Percentiles rank a stretch among this genome's conserved stretches.
These are phyloP conservation scores for Picea sitchensis DNA, from an alignment of 75 land plant genomes.

Conservation along the genomic window DNA sequence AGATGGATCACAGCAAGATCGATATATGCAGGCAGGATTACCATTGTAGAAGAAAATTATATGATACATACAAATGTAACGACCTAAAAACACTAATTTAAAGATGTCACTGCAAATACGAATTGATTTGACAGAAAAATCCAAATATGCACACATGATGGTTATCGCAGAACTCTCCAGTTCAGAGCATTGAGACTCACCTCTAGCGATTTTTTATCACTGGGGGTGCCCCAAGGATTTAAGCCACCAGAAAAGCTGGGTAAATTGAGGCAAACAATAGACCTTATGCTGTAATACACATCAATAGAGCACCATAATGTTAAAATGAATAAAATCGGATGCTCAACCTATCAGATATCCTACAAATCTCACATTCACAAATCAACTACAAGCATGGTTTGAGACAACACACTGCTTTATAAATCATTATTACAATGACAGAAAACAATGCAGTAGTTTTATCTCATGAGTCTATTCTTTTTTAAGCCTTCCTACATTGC, in stretches of 20 bases:
- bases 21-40: background rate
- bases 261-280: constrained; percentile 83
- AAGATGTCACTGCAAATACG: background rate
- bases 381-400: background rate
- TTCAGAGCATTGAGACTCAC: constrained; percentile 31
- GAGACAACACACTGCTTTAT: background rate
- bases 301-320: background rate
- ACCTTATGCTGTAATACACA: constrained; percentile 64
- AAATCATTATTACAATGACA: background rate
- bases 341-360: background rate
- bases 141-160: background rate
- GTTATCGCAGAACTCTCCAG: background rate
- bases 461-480: background rate
- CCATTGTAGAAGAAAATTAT: background rate
- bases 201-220: constrained; percentile 39
- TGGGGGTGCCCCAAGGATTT: constrained; percentile 90
- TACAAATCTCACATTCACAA: background rate
- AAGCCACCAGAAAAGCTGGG: constrained; percentile 96
- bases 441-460: background rate
- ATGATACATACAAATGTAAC: background rate
- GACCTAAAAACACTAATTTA: constrained; percentile 1
- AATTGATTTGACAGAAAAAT: background rate
- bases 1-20: constrained; percentile 1
- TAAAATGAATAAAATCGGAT: background rate
- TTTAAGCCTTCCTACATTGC: background rate